A percentile compares a stretch with the other conserved stretches of the same genome.
Evolutionary conservation across 345 rosid genomes (phyloP).

Genomic region (Eucalyptus brandiana): DNA sequence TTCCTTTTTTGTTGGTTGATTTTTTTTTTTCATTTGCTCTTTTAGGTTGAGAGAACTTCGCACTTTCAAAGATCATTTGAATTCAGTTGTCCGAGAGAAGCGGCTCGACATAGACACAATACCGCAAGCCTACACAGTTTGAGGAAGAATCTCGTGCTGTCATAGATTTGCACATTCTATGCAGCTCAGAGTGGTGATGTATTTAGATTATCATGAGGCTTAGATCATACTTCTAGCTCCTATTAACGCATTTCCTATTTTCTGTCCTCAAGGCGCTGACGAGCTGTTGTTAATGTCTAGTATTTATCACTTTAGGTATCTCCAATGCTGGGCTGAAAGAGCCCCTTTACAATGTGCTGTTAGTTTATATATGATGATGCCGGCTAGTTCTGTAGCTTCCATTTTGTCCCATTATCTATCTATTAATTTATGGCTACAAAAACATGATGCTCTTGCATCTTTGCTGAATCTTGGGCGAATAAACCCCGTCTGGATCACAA

Average conservation of each 20-base stretch:
- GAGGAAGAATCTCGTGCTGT: neutral
- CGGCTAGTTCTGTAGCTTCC: neutral
- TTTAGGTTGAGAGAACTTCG: constrained; percentile 87
- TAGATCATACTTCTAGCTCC: neutral
- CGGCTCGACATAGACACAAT: constrained; percentile 91
- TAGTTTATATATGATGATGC: neutral
- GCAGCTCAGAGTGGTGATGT: neutral
- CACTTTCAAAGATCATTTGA: constrained; percentile 92
- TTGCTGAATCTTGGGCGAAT: neutral
- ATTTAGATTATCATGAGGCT: neutral
- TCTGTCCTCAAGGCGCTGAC: neutral
- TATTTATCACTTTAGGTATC: neutral
- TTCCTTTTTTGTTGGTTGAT: neutral
- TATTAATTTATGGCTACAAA: neutral
- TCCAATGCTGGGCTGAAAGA: neutral
- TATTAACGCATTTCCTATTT: neutral
- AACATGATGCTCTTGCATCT: neutral
- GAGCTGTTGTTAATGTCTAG: neutral
- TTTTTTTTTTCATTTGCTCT: neutral
- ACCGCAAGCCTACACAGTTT: constrained; percentile 92
- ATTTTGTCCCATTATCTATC: neutral
- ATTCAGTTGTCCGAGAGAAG: constrained; percentile 88
- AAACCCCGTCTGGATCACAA: neutral
- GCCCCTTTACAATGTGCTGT: neutral
- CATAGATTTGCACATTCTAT: neutral